Evolutionary conservation across 805 yeast species (phyloP), one percentile per base, ranked within the genome.

Genomic region (Helenozyma baotianmanensis): DNA sequence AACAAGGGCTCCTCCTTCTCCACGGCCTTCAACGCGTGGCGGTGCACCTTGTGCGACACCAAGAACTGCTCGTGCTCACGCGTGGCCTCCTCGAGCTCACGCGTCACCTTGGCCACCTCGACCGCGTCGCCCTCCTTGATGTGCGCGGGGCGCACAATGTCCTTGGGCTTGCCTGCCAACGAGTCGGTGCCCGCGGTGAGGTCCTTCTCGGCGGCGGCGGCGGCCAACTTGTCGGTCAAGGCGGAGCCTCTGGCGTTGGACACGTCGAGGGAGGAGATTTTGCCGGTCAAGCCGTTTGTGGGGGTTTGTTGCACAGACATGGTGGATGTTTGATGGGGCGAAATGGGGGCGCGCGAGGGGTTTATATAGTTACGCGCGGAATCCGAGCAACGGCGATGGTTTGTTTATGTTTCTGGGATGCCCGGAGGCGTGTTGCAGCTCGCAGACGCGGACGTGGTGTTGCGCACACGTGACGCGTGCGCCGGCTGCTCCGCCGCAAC

Each of bases 1-100:
- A 90, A 74, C 53, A 90, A 64, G 1, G 97, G 97, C 73, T 90
- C 98, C 36, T 84, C 83, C 61, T 76, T 76, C 70, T 90, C 96
- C 51, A 76, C 50, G 41, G 68, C 85, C 68, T 80, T 80, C 54
- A 90, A 68, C 43, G 72, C 41, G 51, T 78, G 84, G 67, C 94
- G 80, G 59, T 83, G 88, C 19, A 72, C 77, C 47, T 67, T 72
- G 63, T 82, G 90, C 42, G 68, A 62, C 23, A 59, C 58, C 53
- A 82, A 67, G 61, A 82, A 83, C 29, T 64, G 58, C 39, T 64
- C 48, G 60, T 83, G 92, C 19, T 37, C 42, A 21, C 54, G 62
- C 17, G 59, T 61, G 19, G 45, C 51, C 14, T 40, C 47, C 33
- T 45, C 46, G 29, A 39, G 35, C 47, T 56, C 53, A 51, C 54